Evolutionary conservation across 495 filamentous ascomycete species (phyloP).

Genomic region (Aspergillus affinis): DNA sequence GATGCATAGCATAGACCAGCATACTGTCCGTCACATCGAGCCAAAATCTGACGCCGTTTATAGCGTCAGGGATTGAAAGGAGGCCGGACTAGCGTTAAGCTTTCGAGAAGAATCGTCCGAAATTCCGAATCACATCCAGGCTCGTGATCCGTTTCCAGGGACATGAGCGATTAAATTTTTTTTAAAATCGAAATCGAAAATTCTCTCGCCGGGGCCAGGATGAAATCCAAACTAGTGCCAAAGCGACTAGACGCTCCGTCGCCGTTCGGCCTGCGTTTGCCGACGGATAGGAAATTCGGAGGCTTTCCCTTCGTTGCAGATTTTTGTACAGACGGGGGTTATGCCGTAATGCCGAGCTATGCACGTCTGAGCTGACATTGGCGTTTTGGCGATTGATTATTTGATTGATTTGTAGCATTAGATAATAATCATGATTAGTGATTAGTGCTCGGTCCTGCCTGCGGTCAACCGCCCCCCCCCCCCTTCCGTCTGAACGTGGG

Average conservation of each 20-base stretch:
- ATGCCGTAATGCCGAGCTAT: constrained; percentile 26
- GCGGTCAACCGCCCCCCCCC: too few species aligned
- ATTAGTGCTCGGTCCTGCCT: not conserved
- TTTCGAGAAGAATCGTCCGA: constrained; percentile 13
- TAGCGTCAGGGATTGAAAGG: constrained; percentile 10
- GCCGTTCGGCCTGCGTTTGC: constrained; percentile 22
- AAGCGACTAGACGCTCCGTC: constrained; percentile 11
- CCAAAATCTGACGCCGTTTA: constrained; percentile 8
- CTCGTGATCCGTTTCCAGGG: constrained; percentile 5
- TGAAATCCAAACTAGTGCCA: not conserved
- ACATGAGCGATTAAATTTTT: not conserved
- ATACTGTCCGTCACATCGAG: not conserved
- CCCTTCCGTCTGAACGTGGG: too few species aligned
- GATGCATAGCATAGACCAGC: not conserved
- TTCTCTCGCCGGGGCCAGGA: not conserved
- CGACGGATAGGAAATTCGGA: constrained; percentile 2
- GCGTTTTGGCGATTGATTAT: constrained; percentile 2
- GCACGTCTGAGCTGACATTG: constrained; percentile 12
- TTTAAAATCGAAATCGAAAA: too few species aligned
- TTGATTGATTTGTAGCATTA: not conserved
- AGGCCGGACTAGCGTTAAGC: constrained; percentile 9
- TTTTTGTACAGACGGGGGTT: constrained; percentile 1
- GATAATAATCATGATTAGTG: not conserved
- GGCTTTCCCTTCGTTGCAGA: not conserved
- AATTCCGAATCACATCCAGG: constrained; percentile 14